A percentile compares a stretch with the other conserved stretches of the same genome.
Evolutionary conservation across 441 rosid species (phyloP).

Genomic region (Adansonia gregorii): DNA sequence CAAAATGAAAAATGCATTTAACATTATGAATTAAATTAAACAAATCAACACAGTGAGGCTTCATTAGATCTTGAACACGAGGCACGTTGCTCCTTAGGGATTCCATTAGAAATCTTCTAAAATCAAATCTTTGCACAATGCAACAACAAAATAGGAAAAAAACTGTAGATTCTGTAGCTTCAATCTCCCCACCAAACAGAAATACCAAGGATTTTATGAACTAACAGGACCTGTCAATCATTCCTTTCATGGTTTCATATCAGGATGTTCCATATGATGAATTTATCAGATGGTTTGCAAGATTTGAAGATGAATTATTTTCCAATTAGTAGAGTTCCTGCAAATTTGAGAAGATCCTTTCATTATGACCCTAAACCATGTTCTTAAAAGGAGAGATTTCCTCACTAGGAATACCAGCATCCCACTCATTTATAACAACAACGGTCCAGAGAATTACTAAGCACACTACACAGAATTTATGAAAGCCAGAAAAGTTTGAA

Average conservation of each 20-base stretch:
- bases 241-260: slow-evolving; percentile 20
- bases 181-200: slow-evolving; percentile 10
- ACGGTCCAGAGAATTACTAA: background rate
- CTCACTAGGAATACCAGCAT: background rate
- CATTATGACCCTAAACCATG: background rate
- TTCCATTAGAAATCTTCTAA: background rate
- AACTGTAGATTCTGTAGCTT: background rate
- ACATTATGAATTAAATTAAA: slow-evolving; percentile 5
- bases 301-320: slow-evolving; percentile 5
- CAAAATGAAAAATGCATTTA: slow-evolving; percentile 9
- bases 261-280: background rate
- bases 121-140: slow-evolving; percentile 19
- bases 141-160: slow-evolving; percentile 3
- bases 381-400: background rate
- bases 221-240: slow-evolving; percentile 11
- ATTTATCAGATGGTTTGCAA: slow-evolving; percentile 9
- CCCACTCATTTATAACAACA: background rate
- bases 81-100: slow-evolving; percentile 5
- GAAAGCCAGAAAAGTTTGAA: background rate
- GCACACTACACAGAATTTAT: background rate
- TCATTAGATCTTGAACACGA: slow-evolving; percentile 19
- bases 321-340: slow-evolving; percentile 16
- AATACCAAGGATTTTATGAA: slow-evolving; percentile 10
- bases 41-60: slow-evolving; percentile 5
- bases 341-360: background rate